phyloP scores from a whole-genome alignment of 495 filamentous ascomycete species.

The Pyrenopolyporus hunteri region DNA sequence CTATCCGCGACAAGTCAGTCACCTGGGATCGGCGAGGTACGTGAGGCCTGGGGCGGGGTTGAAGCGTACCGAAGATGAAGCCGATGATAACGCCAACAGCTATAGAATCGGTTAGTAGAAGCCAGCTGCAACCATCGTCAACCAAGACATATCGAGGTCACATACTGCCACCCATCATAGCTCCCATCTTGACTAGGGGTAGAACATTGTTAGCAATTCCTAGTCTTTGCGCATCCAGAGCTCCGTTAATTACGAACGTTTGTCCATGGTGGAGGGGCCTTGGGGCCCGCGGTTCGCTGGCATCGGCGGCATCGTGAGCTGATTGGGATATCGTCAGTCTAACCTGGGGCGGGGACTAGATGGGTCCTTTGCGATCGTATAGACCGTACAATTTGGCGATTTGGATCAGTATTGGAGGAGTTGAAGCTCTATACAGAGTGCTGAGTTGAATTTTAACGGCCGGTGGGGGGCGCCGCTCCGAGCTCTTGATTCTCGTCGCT shows the following conservation, averaged over 20 bases:
- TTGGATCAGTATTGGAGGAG: not conserved
- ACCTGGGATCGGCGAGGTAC: not conserved
- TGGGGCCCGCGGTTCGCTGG: constrained; percentile 49
- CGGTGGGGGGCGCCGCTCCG: not conserved
- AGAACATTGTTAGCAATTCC: constrained; percentile 35
- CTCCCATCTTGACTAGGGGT: constrained; percentile 88
- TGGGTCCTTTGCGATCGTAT: not conserved
- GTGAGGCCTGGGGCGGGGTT: not conserved
- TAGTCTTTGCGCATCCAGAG: constrained; percentile 36
- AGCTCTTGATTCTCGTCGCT: too few relatives aligned
- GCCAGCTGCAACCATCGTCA: not conserved
- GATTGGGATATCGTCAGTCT: not conserved
- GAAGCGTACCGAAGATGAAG: constrained; percentile 84
- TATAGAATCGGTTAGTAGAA: constrained; percentile 46
- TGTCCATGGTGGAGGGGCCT: constrained; percentile 88
- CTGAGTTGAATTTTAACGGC: not conserved
- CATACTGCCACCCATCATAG: constrained; percentile 96
- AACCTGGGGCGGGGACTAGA: not conserved
- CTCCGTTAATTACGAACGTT: constrained; percentile 66
- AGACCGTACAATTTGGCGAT: too few relatives aligned
- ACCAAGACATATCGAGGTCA: too few relatives aligned
- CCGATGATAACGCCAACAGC: constrained; percentile 95
- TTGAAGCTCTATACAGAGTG: not conserved
- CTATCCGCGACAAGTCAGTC: constrained; percentile 53
- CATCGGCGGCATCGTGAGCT: constrained; percentile 54